A percentile compares a stretch with the other conserved stretches of the same genome.
Conservation (phyloP, 2,329 filamentous ascomycete species). For the Penicillium sp. region DNA sequence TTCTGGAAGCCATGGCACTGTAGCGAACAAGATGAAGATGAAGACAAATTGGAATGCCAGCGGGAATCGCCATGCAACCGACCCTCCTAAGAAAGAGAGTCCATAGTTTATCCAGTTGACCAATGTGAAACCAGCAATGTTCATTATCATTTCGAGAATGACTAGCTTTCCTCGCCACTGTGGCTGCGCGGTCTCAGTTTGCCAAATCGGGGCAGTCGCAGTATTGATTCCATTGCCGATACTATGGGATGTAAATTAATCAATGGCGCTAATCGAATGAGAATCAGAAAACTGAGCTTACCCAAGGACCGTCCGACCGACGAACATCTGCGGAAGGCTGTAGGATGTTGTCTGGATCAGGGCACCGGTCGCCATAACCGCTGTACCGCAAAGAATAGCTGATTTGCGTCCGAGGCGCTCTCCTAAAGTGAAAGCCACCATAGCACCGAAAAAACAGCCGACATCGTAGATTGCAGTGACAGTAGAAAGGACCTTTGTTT, state of each 20-base stretch:
- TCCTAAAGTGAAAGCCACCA: constrained; percentile 48
- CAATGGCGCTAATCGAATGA: no score
- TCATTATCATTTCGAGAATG: constrained; percentile 53
- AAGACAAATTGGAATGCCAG: constrained; percentile 55
- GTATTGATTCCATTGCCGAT: constrained; percentile 47
- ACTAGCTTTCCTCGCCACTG: constrained; percentile 50
- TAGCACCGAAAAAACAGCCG: constrained; percentile 59
- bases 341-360: constrained; percentile 52
- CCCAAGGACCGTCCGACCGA: constrained; percentile 47
- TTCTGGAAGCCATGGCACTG: constrained; percentile 40
- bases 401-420: constrained; percentile 51
- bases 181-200: constrained; percentile 50
- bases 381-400: constrained; percentile 50
- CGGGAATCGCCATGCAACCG: constrained; percentile 49
- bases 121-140: constrained; percentile 53
- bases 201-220: constrained; percentile 54
- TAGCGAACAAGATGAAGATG: constrained; percentile 48
- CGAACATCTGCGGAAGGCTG: constrained; percentile 51
- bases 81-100: constrained; percentile 48
- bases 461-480: constrained; percentile 59
- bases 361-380: constrained; percentile 52
- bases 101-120: constrained; percentile 57
- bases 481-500: constrained; percentile 17
- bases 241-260: no score
- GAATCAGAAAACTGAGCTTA: no score